These are phyloP conservation scores for Teunomyces atbi DNA, from an alignment of 805 yeast genomes.

Conservation along the genomic window DNA sequence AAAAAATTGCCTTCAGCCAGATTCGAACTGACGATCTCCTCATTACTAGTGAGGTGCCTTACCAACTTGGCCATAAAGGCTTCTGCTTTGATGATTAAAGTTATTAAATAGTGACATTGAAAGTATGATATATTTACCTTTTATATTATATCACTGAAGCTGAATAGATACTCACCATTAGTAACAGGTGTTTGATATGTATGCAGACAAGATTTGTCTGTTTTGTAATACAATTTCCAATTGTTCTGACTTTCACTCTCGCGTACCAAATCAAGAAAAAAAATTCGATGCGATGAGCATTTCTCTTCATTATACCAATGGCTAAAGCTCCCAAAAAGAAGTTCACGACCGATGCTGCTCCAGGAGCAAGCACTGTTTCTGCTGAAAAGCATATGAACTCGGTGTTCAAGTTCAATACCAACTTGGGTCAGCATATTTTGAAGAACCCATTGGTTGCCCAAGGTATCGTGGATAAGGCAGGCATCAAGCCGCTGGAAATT, in stretches of 20 bases:
- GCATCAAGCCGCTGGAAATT: constrained; percentile 84
- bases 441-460: constrained; percentile 97
- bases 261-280: not conserved
- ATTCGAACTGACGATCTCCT: constrained; percentile 20
- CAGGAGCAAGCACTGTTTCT: constrained; percentile 57
- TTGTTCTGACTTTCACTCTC: not conserved
- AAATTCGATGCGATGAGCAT: constrained; percentile 3
- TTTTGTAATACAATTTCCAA: not conserved
- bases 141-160: too few relatives aligned
- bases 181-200: too few relatives aligned
- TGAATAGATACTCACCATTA: too few relatives aligned
- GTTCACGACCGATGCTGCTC: constrained; percentile 46
- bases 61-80: constrained; percentile 19
- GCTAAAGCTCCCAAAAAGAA: constrained; percentile 65
- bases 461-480: constrained; percentile 96
- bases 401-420: constrained; percentile 95
- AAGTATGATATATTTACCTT: too few relatives aligned
- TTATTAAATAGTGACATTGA: too few relatives aligned
- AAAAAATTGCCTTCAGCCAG: constrained; percentile 17
- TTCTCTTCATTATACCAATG: constrained; percentile 37
- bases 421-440: constrained; percentile 93
- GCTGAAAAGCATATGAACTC: constrained; percentile 71
- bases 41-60: constrained; percentile 20
- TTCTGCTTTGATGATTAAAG: not conserved
- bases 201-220: too few relatives aligned